phyloP scores from a whole-genome alignment of 805 yeast species.

The Teunomyces barrocoloradensis region DNA sequence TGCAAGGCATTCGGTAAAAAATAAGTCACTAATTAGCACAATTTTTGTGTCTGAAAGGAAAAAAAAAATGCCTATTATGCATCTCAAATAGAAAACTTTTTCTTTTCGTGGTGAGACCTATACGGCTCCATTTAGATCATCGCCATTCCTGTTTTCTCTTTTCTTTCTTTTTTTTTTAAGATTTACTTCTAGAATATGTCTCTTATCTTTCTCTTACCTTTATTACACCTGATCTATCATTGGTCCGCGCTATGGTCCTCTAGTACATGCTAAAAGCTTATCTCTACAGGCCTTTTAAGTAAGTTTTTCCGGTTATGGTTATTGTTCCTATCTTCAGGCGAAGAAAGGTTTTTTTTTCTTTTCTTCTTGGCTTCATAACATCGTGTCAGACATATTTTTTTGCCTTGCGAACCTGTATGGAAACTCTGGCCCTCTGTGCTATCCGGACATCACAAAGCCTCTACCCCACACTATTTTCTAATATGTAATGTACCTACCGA shows the following conservation, averaged over 20 bases:
- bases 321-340: not conserved
- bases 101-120: not conserved
- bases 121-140: not conserved
- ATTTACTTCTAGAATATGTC: not conserved
- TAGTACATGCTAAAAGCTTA: not conserved
- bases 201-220: no score
- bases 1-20: conserved; percentile 2
- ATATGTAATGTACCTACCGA: no score
- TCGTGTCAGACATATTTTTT: not conserved
- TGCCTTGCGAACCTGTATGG: not conserved
- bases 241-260: not conserved
- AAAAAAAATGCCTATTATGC: not conserved
- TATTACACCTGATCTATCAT: no score
- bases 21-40: not conserved
- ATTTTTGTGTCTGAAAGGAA: not conserved
- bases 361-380: not conserved
- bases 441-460: not conserved
- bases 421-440: not conserved
- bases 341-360: not conserved
- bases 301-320: not conserved
- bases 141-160: no score
- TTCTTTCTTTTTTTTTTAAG: not conserved
- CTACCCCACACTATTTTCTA: not conserved
- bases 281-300: not conserved
- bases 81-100: not conserved